Evolutionary conservation across 352 stramenopile genomes (phyloP).

Genomic region (Pythium pyrilobum): DNA sequence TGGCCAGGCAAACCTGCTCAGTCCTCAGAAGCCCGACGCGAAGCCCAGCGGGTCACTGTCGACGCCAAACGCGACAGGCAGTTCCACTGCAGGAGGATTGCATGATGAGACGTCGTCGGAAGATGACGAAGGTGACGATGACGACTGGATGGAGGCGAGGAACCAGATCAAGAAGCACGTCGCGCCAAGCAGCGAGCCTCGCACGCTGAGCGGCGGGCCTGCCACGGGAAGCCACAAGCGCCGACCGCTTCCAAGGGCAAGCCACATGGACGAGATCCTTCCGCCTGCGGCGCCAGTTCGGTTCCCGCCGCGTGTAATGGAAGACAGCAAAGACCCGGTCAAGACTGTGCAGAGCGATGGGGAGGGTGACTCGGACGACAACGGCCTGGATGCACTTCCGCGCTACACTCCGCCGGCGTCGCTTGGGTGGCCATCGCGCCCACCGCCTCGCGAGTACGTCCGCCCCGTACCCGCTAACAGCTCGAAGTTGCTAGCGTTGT

Average conservation of each 20-base stretch:
- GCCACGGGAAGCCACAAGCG: slow-evolving; percentile 1
- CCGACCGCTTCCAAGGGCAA: background rate
- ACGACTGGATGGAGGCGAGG: slow-evolving; percentile 11
- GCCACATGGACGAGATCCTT: slow-evolving; percentile 7
- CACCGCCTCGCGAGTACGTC: background rate
- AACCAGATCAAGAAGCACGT: slow-evolving; percentile 9
- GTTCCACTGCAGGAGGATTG: background rate
- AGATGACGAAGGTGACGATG: slow-evolving; percentile 2
- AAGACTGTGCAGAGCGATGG: slow-evolving; percentile 8
- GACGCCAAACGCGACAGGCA: too few species aligned
- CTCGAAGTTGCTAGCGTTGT: slow-evolving; percentile 18
- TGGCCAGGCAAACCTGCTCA: slow-evolving; percentile 40
- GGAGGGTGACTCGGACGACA: slow-evolving; percentile 21
- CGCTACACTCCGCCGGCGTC: slow-evolving; percentile 1
- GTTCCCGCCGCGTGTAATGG: background rate
- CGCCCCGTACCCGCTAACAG: background rate
- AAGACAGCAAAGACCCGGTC: background rate
- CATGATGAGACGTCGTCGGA: background rate
- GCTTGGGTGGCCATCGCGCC: background rate
- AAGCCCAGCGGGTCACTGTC: background rate
- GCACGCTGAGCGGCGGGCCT: too few species aligned
- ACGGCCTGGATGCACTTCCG: slow-evolving; percentile 13
- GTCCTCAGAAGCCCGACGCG: slow-evolving; percentile 7
- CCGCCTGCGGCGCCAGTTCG: slow-evolving; percentile 13
- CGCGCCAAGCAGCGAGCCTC: too few species aligned